Conservation (phyloP, 441 rosid genomes). For the Adansonia grandidieri region DNA sequence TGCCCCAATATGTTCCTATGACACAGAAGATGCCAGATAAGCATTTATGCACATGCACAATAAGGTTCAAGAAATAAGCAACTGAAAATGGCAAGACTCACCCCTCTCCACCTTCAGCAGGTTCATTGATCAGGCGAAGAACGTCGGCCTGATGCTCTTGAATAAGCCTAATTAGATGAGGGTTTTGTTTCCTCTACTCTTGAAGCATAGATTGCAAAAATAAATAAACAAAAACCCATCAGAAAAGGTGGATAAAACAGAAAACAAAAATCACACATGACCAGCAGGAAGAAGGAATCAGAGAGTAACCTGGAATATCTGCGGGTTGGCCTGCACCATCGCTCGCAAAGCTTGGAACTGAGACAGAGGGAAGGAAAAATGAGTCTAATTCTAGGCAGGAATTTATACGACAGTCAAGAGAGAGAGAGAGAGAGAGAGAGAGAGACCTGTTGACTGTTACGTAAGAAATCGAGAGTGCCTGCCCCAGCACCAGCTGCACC, state of each 20-base stretch:
- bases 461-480: slow-evolving; percentile 79
- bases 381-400: not conserved
- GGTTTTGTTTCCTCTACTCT: no score
- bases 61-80: no score
- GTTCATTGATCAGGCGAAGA: no score
- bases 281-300: no score
- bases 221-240: not conserved
- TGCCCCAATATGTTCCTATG: no score
- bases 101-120: no score
- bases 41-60: no score
- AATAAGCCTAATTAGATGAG: no score
- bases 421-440: slow-evolving; percentile 16
- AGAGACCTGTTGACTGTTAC: slow-evolving; percentile 85
- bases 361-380: slow-evolving; percentile 19
- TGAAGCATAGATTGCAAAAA: slow-evolving; percentile 6
- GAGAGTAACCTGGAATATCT: slow-evolving; percentile 73
- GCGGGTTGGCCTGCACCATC: slow-evolving; percentile 97
- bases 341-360: slow-evolving; percentile 94
- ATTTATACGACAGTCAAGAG: not conserved
- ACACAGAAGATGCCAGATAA: no score
- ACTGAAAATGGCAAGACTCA: no score
- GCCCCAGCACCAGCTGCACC: slow-evolving; percentile 68
- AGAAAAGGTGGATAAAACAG: not conserved
- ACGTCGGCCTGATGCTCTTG: no score
- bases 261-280: not conserved